Evolutionary conservation across 2,329 filamentous ascomycete species (phyloP), one percentile per base, ranked within the genome.

Genomic region (Lachnellula arida): DNA sequence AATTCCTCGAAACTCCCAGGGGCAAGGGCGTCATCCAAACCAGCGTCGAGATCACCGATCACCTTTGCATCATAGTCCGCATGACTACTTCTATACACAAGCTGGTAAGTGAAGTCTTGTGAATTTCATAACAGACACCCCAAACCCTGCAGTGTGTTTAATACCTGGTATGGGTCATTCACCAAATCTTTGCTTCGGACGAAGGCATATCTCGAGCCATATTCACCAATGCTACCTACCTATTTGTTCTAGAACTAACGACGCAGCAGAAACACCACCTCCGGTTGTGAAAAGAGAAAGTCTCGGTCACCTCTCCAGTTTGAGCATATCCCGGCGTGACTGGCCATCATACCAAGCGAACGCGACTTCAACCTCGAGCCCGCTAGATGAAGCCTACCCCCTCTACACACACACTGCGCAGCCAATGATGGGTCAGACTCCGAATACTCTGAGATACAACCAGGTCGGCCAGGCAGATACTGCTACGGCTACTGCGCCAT

Each of bases 391-490:
- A 43, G 22, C 51, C 23, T 39, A 49, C 49, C 32, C 37, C 57
- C 50, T 54, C 42, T 52, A 46, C 34, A 44, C 57, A 35, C 37
- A 42, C 25, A 42, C 48, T 15, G 37, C 50, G 49, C 48, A 46
- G 49, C 48, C 54, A 51, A 54, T 56, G 4, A 37, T 51, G 28
- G 44, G 49, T 23, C 42, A 53, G 51, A 7, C 46, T 34, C 54
- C 54, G n/a, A 35, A 52, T 37, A 25, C 40, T 19, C 46, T 23
- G 22, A 39, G 23, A 5, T 32, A 22, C 28, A 46, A 50, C 25
- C 61, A 58, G 17, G 11, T 32, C 19, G 46, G 46, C 28, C 60
- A 62, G 62, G 61, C 61, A 63, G 56, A 54, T 46, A 46, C 23
- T 55, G 49, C 53, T 56, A 32, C 9, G 15, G 40, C 23, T 37